Percentiles rank a stretch among this genome's conserved stretches.
phyloP scores from a whole-genome alignment of 2,329 filamentous ascomycete species.

The Hymenoscyphus occultus region DNA sequence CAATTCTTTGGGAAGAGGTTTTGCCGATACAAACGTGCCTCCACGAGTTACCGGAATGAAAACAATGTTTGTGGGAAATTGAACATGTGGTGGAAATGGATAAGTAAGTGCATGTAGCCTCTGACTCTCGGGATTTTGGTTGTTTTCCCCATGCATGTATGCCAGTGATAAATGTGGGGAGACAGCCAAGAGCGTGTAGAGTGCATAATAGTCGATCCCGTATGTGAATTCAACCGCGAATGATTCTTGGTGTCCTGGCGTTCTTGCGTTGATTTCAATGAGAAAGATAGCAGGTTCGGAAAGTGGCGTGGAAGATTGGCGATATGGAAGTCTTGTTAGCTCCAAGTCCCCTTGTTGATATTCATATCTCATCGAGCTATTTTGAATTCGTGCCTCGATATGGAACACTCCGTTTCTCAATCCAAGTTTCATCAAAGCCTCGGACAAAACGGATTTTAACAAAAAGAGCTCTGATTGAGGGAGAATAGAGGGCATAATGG shows the following conservation, averaged over 20 bases:
- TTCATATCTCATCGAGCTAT: conserved; percentile 27
- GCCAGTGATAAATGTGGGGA: no score
- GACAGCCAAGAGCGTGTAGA: neutral
- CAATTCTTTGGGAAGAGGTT: no score
- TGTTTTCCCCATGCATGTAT: no score
- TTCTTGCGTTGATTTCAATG: neutral
- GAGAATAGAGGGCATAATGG: conserved; percentile 29
- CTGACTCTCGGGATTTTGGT: no score
- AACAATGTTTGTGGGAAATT: no score
- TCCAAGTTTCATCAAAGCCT: conserved; percentile 28
- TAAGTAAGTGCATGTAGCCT: no score
- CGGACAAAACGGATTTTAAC: conserved; percentile 20
- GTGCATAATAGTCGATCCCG: neutral
- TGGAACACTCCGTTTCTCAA: conserved; percentile 33
- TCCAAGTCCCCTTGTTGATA: conserved; percentile 13
- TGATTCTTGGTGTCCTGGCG: neutral
- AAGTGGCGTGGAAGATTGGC: conserved; percentile 15
- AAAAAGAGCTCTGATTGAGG: conserved; percentile 23
- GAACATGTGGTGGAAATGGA: no score
- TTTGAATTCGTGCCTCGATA: conserved; percentile 32
- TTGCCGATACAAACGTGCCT: no score
- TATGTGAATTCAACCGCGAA: neutral
- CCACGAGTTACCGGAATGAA: no score
- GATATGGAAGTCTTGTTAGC: conserved; percentile 4
- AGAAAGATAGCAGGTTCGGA: neutral